Percentiles rank a stretch among this genome's conserved stretches.
Evolutionary conservation across 352 stramenopile genomes (phyloP).

Genomic region (Pythium aphanidermatum): DNA sequence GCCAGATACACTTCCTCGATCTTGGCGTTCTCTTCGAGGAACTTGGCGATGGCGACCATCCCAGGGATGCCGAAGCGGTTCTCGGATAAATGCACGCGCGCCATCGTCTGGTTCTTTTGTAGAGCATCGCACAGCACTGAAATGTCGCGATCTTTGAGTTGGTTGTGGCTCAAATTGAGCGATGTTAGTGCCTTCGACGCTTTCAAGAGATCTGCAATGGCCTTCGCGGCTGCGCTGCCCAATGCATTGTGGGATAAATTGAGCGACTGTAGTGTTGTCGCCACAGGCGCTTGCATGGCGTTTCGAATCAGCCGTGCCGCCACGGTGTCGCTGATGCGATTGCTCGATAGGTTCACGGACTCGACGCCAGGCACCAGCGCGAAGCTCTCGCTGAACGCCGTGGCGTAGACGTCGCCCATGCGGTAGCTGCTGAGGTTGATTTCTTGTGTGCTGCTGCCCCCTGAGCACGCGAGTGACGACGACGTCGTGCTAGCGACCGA

Average conservation of each 20-base stretch:
- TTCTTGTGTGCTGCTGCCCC: slow-evolving; percentile 41
- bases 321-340: slow-evolving; percentile 59
- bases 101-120: slow-evolving; percentile 60
- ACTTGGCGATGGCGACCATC: slow-evolving; percentile 58
- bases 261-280: slow-evolving; percentile 37
- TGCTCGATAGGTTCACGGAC: slow-evolving; percentile 60
- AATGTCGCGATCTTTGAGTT: slow-evolving; percentile 52
- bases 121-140: slow-evolving; percentile 69
- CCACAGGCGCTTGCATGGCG: slow-evolving; percentile 14
- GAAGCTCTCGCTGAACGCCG: slow-evolving; percentile 55
- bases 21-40: slow-evolving; percentile 67
- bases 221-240: slow-evolving; percentile 26
- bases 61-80: slow-evolving; percentile 58
- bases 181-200: slow-evolving; percentile 45
- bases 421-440: slow-evolving; percentile 66
- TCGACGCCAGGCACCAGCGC: slow-evolving; percentile 58
- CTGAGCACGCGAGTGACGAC: slow-evolving; percentile 25
- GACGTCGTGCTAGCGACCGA: slow-evolving; percentile 23
- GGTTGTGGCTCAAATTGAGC: slow-evolving; percentile 64
- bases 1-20: slow-evolving; percentile 75
- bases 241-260: slow-evolving; percentile 65
- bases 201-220: slow-evolving; percentile 33
- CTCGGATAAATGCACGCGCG: slow-evolving; percentile 61
- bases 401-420: slow-evolving; percentile 58
- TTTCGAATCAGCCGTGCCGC: slow-evolving; percentile 44